These are phyloP conservation scores for Phyllosticta citribraziliensis DNA, from an alignment of 2,329 filamentous ascomycete genomes.

Conservation along the genomic window DNA sequence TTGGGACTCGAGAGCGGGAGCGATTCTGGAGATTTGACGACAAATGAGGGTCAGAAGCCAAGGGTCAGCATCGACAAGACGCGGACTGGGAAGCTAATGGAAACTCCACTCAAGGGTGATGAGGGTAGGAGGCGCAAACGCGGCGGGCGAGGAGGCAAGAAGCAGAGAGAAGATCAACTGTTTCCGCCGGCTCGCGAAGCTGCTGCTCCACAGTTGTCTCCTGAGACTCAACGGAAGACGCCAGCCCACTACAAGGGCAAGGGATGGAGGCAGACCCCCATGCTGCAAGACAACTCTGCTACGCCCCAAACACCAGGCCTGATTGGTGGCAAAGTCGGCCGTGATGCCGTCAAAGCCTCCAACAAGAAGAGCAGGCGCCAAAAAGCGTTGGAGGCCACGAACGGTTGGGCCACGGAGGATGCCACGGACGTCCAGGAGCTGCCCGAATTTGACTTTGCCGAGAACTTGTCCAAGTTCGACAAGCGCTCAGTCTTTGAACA, in stretches of 20 bases:
- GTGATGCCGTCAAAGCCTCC: conserved; percentile 27
- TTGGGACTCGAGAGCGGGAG: conserved; percentile 30
- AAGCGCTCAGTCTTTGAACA: conserved; percentile 87
- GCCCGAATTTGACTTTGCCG: conserved; percentile 89
- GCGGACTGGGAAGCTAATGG: conserved; percentile 31
- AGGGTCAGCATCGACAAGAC: conserved; percentile 31
- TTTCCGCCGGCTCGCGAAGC: conserved; percentile 22
- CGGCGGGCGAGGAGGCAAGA: conserved; percentile 36
- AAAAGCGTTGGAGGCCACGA: conserved; percentile 48
- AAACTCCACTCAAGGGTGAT: conserved; percentile 19
- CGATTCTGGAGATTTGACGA: conserved; percentile 24
- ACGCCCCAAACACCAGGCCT: conserved; percentile 31
- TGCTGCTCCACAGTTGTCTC: conserved; percentile 18
- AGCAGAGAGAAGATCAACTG: conserved; percentile 24
- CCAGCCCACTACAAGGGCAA: conserved; percentile 42
- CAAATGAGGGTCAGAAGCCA: conserved; percentile 17
- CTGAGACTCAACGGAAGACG: conserved; percentile 23
- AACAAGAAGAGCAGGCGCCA: conserved; percentile 37
- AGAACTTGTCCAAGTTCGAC: conserved; percentile 86
- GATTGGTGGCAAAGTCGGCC: conserved; percentile 27
- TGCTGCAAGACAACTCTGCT: conserved; percentile 50
- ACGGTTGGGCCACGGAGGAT: conserved; percentile 92
- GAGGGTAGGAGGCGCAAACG: conserved; percentile 36
- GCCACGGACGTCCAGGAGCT: conserved; percentile 89
- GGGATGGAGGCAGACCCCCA: conserved; percentile 58